Evolutionary conservation across 2,329 filamentous ascomycete genomes (phyloP).

Genomic region (Arthrobotrys iridis): DNA sequence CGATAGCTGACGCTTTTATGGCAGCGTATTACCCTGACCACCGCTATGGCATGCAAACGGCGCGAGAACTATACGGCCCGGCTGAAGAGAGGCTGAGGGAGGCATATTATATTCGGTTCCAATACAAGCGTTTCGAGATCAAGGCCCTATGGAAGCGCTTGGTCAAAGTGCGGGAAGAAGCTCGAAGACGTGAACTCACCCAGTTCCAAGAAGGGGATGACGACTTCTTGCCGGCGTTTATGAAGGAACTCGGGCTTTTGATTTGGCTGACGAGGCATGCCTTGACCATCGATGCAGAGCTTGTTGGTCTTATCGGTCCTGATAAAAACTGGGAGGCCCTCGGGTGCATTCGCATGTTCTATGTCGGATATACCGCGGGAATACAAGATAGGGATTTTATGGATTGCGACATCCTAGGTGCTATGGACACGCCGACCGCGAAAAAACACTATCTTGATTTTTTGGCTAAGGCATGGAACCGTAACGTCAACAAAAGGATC

Average conservation of each 20-base stretch:
- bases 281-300: neutral
- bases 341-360: neutral
- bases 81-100: neutral
- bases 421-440: too few species aligned
- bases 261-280: neutral
- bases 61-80: neutral
- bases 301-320: neutral
- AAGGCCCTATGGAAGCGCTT: neutral
- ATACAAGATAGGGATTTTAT: neutral
- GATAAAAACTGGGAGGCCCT: neutral
- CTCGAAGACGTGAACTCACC: neutral
- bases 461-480: too few species aligned
- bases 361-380: neutral
- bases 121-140: neutral
- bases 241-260: neutral
- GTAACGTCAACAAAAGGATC: too few species aligned
- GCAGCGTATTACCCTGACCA: neutral
- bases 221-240: neutral
- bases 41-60: neutral
- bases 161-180: neutral
- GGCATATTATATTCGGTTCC: neutral
- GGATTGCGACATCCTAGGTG: too few species aligned
- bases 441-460: too few species aligned
- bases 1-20: neutral
- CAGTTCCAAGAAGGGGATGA: neutral